Evolutionary conservation across 371 early-diverging fungal species (phyloP), one percentile per base, ranked within the genome.

Genomic region (Apophysomyces sp.): DNA sequence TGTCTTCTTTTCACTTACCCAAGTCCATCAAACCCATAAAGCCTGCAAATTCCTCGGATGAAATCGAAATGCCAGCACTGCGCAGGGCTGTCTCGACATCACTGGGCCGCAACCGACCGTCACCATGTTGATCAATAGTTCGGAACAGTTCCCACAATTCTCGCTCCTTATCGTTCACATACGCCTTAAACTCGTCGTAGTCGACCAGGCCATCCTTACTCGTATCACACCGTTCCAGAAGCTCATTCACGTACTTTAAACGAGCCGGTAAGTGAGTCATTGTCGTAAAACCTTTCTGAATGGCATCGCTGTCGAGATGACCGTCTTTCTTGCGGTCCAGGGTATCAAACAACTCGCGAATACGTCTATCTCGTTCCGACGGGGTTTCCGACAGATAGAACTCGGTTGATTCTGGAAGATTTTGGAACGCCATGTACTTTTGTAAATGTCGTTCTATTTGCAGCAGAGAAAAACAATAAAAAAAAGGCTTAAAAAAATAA

Each of bases 141-240:
- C 74, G 62, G 67, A 91, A 91, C n/a, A 89, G 67, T 29, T 82
- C 66, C 81, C 80, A 83, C 13, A 90, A 61, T 56, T 84, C 85
- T 51, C 69, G 64, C 65, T 91, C 89, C 59, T 88, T 87, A 41
- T 78, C 77, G 27, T 74, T 67, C 0, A 88, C 83, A 72, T 87
- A 90, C 16, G 77, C 60, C 58, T 83, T 81, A 62, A 90, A 90
- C 60, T 89, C 89, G 13, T 81, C 73, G 65, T 84, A 88, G 34
- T 74, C 77, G 15, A 89, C 77, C 2, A 75, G 56, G 0, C 89
- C 86, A 66, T 85, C 82, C 40, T 75, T 65, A 12, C 76, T 74
- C 28, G 80, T 74, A 61, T 88, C 87, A 55, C 81, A 83, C 6
- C 69, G 69, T 55, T 64, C 68, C 21, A 86, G 63, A n/a, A 88